Evolutionary conservation across 306 rosid species (phyloP), one percentile per base, ranked within the genome.

Genomic region (Crotalaria pallida): DNA sequence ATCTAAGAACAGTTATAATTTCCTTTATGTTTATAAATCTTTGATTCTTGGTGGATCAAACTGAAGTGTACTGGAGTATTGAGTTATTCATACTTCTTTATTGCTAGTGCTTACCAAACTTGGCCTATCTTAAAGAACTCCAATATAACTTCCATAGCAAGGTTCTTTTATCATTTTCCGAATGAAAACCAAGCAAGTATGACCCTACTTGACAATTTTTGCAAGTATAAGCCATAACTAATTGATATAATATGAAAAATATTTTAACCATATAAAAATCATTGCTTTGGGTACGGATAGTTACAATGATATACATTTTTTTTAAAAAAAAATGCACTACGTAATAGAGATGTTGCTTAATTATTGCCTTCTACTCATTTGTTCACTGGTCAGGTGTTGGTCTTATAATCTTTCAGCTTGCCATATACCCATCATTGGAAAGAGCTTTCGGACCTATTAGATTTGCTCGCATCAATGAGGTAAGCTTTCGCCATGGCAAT

Each of bases 381-480:
- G 52, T 58, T n/a, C 41, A 78, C n/a, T 69, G 50, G 59, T 16
- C 52, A 84, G 91, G 91, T 81, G 21, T 79, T 59, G 64, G 81
- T 49, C 78, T 86, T 23, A 40, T 81, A 60, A 36, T 76, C 58
- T 86, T 69, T 72, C 91, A 86, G 73, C 74, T 78, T 17, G 10
- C 77, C 24, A 5, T 86, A n/a, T 86, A 83, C 67, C 91, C 91
- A 7, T 15, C 1, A 9, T 49, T 86, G 65, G 88, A 81, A 58
- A 81, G 17, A 71, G 5, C 38, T 65, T 52, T 74, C 58, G 91
- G 91, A 45, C 80, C 88, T 34, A 7, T 79, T 40, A 61, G 29
- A 29, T 26, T 79, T 57, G 67, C 80, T 53, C 86, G 89, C 10
- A 15, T 82, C 15, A 40, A 65, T 4, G 89, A 75, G 67, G 92